phyloP scores from a whole-genome alignment of 1,284 basidiomycete genomes.

The Mycena sp. region DNA sequence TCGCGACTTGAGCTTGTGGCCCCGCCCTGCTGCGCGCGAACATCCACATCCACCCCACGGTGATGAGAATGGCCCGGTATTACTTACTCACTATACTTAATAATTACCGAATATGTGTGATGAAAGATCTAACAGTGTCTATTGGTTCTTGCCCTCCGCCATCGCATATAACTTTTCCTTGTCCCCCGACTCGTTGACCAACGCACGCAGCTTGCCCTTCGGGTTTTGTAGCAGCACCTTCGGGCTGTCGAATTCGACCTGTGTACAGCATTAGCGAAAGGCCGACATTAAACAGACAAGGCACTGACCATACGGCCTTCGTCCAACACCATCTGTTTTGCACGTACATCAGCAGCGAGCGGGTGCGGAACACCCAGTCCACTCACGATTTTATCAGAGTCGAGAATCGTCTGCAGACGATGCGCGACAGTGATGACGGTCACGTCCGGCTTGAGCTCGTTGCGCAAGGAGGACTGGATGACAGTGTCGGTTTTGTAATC shows the following conservation, averaged over 20 bases:
- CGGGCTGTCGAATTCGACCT: slow-evolving; percentile 59
- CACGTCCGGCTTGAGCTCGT: slow-evolving; percentile 61
- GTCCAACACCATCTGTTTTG: slow-evolving; percentile 32
- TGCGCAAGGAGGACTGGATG: slow-evolving; percentile 67
- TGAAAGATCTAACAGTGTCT: not conserved
- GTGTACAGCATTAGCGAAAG: not conserved
- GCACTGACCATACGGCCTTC: slow-evolving; percentile 30
- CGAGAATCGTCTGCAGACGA: slow-evolving; percentile 76
- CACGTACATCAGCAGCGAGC: not conserved
- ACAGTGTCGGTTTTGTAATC: slow-evolving; percentile 68
- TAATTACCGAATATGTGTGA: too few species aligned
- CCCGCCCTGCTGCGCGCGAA: too few species aligned
- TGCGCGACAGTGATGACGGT: slow-evolving; percentile 76
- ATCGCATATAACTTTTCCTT: slow-evolving; percentile 44
- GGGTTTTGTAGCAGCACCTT: slow-evolving; percentile 56
- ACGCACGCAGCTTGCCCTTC: slow-evolving; percentile 53
- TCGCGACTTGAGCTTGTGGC: too few species aligned
- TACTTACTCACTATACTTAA: too few species aligned
- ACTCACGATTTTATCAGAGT: slow-evolving; percentile 61
- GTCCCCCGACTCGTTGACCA: slow-evolving; percentile 56
- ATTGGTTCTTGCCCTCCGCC: slow-evolving; percentile 19
- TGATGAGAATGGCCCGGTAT: too few species aligned
- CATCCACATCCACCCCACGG: too few species aligned
- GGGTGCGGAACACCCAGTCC: not conserved
- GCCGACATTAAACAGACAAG: not conserved